Evolutionary conservation across 2,329 filamentous ascomycete genomes (phyloP), one percentile per base, ranked within the genome.

Genomic region (Pseudogymnoascus sp.): DNA sequence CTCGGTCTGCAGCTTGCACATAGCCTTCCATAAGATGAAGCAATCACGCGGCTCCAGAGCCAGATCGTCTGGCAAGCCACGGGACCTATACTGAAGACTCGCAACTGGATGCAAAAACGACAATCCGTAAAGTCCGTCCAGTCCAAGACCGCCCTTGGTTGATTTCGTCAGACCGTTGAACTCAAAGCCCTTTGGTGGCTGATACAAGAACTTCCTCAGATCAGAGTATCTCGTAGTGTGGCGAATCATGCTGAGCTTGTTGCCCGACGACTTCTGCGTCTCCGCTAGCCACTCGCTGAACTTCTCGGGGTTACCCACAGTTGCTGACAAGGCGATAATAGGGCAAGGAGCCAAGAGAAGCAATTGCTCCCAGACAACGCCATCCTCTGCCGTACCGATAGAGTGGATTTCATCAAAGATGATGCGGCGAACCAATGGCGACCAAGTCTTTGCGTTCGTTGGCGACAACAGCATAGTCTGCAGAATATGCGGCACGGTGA

Each of bases 341-440:
- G 87, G 89, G 66, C 88, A 92, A 1, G 88, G 88, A 0, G 88
- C 82, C 64, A 90, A 79, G 1, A 92, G 79, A 1, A 92, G 76
- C 3, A 93, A 77, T 69, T 92, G 88, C 68, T 93, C 88, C 88
- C 88, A 93, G 2, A 92, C 78, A 1, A 91, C 76, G 60, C 88
- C 88, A 66, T 92, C 88, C 6, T 91, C 86, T 0, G 85, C 82
- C 70, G 92, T 85, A 0, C 89, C 87, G 63, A 93, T 92, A 35
- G 84, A 90, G 71, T 93, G 89, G 1, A 92, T 85, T 74, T 93
- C 89, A 69, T 93, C 89, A 63, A 92, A 92, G 59, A 92, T 90
- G 69, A 92, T 91, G 58, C 87, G 81, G 67, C 84, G 88, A 12
- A 92, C 80, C 60, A 86, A 77, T 3, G 79, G 78, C 0, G 87